Base-by-base conservation (phyloP, 2,329 filamentous ascomycete species). In the Paracamarosporium sp. region DNA sequence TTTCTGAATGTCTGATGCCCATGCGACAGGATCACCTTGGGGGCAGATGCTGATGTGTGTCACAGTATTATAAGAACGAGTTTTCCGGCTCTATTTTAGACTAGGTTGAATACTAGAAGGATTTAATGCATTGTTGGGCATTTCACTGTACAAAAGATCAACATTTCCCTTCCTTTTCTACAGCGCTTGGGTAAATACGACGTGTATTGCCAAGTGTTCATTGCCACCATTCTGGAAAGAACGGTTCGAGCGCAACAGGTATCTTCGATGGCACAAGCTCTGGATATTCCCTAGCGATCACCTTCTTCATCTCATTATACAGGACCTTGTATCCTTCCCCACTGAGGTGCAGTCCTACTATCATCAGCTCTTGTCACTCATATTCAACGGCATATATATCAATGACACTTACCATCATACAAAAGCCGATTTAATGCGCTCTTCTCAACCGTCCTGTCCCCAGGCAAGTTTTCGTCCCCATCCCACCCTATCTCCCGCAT, bases 1-100 rank as follows among this genome's bases (percentile, higher is more conserved):
- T 75, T 74, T 55, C 57, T 73, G 28, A 69, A 71, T 64, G 70
- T 75, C 58, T 41, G 69, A 55, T 43, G 56, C 51, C 63, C 53
- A 44, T 27, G 55, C 15, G 45, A 43, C 45, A 41, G 36, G 15
- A 17, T 35, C 4, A 11, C 28, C 3, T 13, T 4, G 20, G 8
- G 31, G 25, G 11, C 24, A 44, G 20, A 45, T 54, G 41, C 68
- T 72, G 52, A 71, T 41, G n/a, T 8, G 12, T 13, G 7, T 8
- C 27, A 12, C 33, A 74, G 70, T 71, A 71, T 43, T 73, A 73
- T 36, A 54, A 71, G 52, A 55, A 40, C 25, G 67, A 70, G 51
- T 69, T 73, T 35, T 69, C 64, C n/a, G 69, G 57, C 30, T 63
- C 69, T 43, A 62, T 59, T 12, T 63, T 64, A 30, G 61, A 66